Base-by-base conservation (phyloP, 2,329 filamentous ascomycete species). In the Pseudocercospora musae region DNA sequence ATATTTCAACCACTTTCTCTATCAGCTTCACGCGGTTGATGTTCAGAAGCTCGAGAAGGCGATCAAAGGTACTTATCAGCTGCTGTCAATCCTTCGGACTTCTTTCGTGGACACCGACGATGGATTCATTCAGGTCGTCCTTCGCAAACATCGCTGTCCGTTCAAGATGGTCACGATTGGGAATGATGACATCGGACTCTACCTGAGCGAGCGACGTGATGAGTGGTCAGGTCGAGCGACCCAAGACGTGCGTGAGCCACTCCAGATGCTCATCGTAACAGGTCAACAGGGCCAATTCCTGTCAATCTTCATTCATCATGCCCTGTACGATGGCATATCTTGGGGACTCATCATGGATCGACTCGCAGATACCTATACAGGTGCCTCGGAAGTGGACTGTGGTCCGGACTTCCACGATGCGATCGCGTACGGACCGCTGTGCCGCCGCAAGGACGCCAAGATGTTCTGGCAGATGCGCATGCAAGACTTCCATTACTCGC, bases 281-380 rank as follows among this genome's bases (percentile, higher is more conserved):
- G 71, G 72, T 9, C 65, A 72, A 4, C 59, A 65, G 1, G 66
- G 66, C 13, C 71, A 70, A 6, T 65, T 81, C 0, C 75, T 96
- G 31, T 76, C 81, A 2, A 70, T 96, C 2, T 84, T 89, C 50
- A 87, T 96, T 0, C 96, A 96, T 76, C 93, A 97, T 73, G 92
- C 85, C 0, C 75, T 96, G 0, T 97, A 97, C 69, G 93, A 97
- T 75, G 93, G 92, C 1, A 89, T 85, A 66, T 94, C 92, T 64
- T 83, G 96, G 42, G 81, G 84, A 1, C 74, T 91, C 23, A 81
- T 96, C 42, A 80, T 96, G 20, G 73, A 83, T 2, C 76, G 81
- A 20, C 79, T 96, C 2, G 76, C 78, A 27, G 70, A 77, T 2
- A 77, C 81, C 4, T 91, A 91, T 69, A 66, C 71, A 15, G 71